Conservation (phyloP, 2,329 filamentous ascomycete genomes). For the Arachnomyces sp. region DNA sequence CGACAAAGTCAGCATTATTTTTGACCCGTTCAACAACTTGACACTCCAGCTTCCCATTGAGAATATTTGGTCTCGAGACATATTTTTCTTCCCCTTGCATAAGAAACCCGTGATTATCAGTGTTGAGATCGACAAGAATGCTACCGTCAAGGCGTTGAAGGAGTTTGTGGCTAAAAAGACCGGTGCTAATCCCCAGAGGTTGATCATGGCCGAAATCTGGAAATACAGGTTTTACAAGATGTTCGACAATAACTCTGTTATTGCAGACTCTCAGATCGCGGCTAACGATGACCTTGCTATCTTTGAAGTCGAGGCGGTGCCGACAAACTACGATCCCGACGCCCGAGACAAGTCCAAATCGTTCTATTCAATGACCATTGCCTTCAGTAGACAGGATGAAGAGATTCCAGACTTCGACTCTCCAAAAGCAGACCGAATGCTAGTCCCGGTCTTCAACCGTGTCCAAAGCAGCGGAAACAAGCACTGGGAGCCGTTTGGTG, state of each 20-base stretch:
- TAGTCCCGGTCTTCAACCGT: slow-evolving; percentile 44
- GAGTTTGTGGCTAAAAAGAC: slow-evolving; percentile 50
- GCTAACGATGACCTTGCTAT: slow-evolving; percentile 57
- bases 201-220: slow-evolving; percentile 81
- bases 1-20: slow-evolving; percentile 94
- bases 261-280: slow-evolving; percentile 64
- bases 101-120: slow-evolving; percentile 63
- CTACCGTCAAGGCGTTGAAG: slow-evolving; percentile 48
- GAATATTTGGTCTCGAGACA: slow-evolving; percentile 65
- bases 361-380: slow-evolving; percentile 21
- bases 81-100: slow-evolving; percentile 72
- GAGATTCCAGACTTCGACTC: slow-evolving; percentile 34
- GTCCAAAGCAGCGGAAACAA: slow-evolving; percentile 19
- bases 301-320: slow-evolving; percentile 69
- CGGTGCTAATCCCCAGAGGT: slow-evolving; percentile 43
- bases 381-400: slow-evolving; percentile 28
- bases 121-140: slow-evolving; percentile 66
- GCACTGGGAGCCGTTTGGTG: slow-evolving; percentile 31
- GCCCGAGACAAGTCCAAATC: slow-evolving; percentile 40
- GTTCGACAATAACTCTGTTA: slow-evolving; percentile 61
- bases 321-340: slow-evolving; percentile 65
- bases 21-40: slow-evolving; percentile 93
- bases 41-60: slow-evolving; percentile 85
- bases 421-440: slow-evolving; percentile 38
- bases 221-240: slow-evolving; percentile 79